Conservation (phyloP, 2,329 filamentous ascomycete species). For the Aspergillus novoparasiticus region DNA sequence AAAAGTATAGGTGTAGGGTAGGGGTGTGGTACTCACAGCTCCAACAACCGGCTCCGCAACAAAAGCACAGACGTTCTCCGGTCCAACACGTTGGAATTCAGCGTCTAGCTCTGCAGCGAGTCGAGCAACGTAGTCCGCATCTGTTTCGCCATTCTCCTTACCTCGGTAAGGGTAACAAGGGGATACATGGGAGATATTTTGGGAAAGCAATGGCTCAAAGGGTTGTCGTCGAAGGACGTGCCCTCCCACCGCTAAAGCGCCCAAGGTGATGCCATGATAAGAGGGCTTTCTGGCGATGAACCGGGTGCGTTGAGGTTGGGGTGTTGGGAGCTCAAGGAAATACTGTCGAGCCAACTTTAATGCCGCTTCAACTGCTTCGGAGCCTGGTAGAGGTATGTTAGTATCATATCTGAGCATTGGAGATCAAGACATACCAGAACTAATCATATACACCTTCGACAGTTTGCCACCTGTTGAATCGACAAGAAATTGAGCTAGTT, state of each 20-base stretch:
- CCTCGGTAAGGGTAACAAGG: conserved; percentile 69
- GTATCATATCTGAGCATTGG: not conserved
- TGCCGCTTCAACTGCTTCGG: conserved; percentile 70
- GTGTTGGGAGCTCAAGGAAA: conserved; percentile 58
- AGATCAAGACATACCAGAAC: conserved; percentile 52
- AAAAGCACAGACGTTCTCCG: conserved; percentile 70
- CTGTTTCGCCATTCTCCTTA: conserved; percentile 54
- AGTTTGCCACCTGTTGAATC: conserved; percentile 56
- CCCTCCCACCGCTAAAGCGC: conserved; percentile 66
- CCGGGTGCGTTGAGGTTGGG: conserved; percentile 56
- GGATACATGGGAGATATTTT: conserved; percentile 63
- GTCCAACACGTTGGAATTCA: conserved; percentile 66
- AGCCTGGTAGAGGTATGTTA: conserved; percentile 49
- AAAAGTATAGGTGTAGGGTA: not conserved
- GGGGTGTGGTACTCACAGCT: conserved; percentile 53
- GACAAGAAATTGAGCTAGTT: conserved; percentile 54
- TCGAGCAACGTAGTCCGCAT: conserved; percentile 61
- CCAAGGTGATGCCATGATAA: conserved; percentile 73
- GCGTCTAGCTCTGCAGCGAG: conserved; percentile 67
- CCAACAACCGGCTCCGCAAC: conserved; percentile 74
- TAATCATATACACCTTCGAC: conserved; percentile 58
- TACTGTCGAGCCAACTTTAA: conserved; percentile 70
- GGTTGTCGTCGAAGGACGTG: conserved; percentile 62
- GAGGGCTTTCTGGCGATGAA: conserved; percentile 68
- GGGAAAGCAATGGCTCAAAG: conserved; percentile 62